Percentiles rank a stretch among this genome's conserved stretches.
phyloP scores from a whole-genome alignment of 305 asterid species.

The Solanum hybrid region DNA sequence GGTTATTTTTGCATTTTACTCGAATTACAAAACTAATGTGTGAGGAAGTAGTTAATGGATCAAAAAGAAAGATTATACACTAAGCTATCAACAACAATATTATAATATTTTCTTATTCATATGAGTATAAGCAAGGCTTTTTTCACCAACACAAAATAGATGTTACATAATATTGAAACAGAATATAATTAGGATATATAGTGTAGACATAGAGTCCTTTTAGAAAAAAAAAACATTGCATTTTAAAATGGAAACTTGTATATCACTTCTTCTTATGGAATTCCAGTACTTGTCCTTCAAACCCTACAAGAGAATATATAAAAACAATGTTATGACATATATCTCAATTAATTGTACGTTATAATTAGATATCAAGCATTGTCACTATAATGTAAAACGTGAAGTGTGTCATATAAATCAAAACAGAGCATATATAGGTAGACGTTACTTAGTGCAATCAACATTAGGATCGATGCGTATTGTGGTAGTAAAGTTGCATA shows the following conservation, averaged over 20 bases:
- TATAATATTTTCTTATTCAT: neutral
- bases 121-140: neutral
- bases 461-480: too few species aligned
- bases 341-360: too few species aligned
- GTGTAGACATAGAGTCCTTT: neutral
- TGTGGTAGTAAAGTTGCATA: too few species aligned
- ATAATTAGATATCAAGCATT: neutral
- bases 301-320: neutral
- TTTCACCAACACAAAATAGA: neutral
- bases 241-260: neutral
- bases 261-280: neutral
- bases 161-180: neutral
- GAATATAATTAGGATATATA: neutral
- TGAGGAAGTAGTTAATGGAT: neutral
- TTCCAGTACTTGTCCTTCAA: neutral
- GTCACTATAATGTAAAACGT: neutral
- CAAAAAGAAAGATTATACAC: neutral
- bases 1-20: too few species aligned
- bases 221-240: neutral
- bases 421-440: too few species aligned
- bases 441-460: too few species aligned
- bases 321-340: too few species aligned
- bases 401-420: too few species aligned
- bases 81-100: neutral
- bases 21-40: too few species aligned